phyloP scores from a whole-genome alignment of 352 stramenopile species.

The Phytophthora colocasiae region DNA sequence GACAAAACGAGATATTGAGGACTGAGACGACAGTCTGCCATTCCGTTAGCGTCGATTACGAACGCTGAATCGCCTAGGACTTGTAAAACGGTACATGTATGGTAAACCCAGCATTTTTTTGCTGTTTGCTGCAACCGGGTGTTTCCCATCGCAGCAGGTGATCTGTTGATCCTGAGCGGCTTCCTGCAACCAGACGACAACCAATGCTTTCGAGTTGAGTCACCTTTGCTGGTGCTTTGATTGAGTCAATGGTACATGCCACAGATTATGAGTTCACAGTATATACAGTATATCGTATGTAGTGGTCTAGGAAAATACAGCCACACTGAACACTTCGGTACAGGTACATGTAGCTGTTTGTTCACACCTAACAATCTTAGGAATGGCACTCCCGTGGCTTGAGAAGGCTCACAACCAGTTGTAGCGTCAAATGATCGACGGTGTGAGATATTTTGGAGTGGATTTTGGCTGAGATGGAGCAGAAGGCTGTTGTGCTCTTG shows the following conservation, averaged over 20 bases:
- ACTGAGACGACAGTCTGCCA: slow-evolving; percentile 1
- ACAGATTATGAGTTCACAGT: too few relatives aligned
- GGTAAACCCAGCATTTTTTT: slow-evolving; percentile 7
- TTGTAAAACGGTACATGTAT: too few relatives aligned
- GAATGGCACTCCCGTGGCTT: slow-evolving; percentile 1
- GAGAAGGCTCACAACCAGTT: background rate
- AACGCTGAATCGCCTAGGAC: background rate
- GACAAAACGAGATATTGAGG: background rate
- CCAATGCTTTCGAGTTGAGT: background rate
- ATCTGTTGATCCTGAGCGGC: slow-evolving; percentile 3
- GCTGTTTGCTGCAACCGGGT: slow-evolving; percentile 10
- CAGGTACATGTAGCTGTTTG: too few relatives aligned
- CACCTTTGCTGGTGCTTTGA: too few relatives aligned
- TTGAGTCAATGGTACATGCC: too few relatives aligned
- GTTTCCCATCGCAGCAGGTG: slow-evolving; percentile 5
- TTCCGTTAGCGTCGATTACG: background rate
- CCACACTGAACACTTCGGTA: too few relatives aligned
- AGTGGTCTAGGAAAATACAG: too few relatives aligned
- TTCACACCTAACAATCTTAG: background rate
- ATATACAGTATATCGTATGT: too few relatives aligned
- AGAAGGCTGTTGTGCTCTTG: too few relatives aligned
- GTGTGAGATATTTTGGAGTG: too few relatives aligned
- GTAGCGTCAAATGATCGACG: background rate
- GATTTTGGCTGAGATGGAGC: too few relatives aligned
- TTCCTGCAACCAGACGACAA: slow-evolving; percentile 11